Base-by-base conservation (phyloP, 176 grass and related monocot species). In the Cenchrus fungigraminus region DNA sequence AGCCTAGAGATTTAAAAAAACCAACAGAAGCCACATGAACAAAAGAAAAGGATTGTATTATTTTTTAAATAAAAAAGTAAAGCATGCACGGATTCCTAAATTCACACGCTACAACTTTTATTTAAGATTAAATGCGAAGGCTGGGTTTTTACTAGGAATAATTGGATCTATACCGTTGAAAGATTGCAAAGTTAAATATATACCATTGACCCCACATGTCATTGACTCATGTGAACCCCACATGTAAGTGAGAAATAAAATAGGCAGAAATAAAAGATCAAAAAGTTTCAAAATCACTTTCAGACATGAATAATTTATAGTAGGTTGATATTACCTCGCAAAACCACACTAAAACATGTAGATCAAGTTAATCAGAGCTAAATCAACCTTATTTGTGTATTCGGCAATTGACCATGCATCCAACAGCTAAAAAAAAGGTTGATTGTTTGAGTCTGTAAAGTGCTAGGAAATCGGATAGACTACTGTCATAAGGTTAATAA, bases 281-380 rank as follows among this genome's bases (percentile, higher is more conserved):
- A 74, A 31, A 71, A 68, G 10, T 65, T 10, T 1, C 69, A 56
- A 76, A 81, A 85, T 69, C 8, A 76, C 54, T 85, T 85, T 22
- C 2, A 6, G 7, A 50, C 32, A 58, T 64, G 17, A 79, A 73
- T 80, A 69, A 49, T 79, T 20, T 53, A 43, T 60, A 29, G 42
- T 53, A 68, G 15, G 63, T 68, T 42, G 50, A 43, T 19, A 43
- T 19, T 5, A 66, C n/a, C 47, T 52, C 78, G 52, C 28, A 77
- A 80, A 68, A 68, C 44, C 59, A 85, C 81, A 68, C 15, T 70
- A 64, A 34, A 46, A 44, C 51, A 69, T 40, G 51, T 54, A 77
- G 51, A 67, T 70, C 51, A 81, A 64, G 15, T 58, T 16, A 78
- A 82, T 29, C 50, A 65, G 64, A 85, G 65, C 32, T 4, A 65